A percentile compares a stretch with the other conserved stretches of the same genome.
These are phyloP conservation scores for Ogataea sp. DNA, from an alignment of 805 yeast species.

Conservation along the genomic window DNA sequence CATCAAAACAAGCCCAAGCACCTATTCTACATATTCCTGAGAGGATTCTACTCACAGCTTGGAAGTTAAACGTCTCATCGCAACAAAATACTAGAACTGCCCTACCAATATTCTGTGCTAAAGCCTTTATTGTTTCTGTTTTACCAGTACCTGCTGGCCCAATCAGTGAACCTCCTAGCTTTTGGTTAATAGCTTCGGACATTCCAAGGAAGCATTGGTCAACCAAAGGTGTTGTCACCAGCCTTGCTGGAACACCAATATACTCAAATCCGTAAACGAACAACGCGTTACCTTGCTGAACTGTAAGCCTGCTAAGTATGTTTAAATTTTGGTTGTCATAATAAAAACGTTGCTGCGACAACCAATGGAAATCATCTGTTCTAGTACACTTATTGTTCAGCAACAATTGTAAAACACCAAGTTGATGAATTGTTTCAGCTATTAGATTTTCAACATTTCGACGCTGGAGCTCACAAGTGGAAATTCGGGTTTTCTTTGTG, in stretches of 20 bases:
- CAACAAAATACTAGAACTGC: conserved; percentile 85
- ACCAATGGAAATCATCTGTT: conserved; percentile 33
- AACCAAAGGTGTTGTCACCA: conserved; percentile 72
- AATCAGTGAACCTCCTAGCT: conserved; percentile 81
- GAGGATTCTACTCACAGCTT: conserved; percentile 68
- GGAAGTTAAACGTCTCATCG: conserved; percentile 81
- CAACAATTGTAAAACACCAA: conserved; percentile 24
- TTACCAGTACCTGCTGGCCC: conserved; percentile 99
- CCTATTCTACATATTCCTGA: conserved; percentile 77
- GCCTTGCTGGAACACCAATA: conserved; percentile 61
- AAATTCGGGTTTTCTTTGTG: too few species aligned
- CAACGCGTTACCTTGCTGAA: conserved; percentile 44
- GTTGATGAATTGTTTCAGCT: conserved; percentile 59
- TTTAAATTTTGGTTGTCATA: conserved; percentile 21
- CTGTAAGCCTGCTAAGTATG: conserved; percentile 19
- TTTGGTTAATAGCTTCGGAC: conserved; percentile 66
- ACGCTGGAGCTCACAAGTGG: too few species aligned
- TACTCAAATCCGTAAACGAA: conserved; percentile 76
- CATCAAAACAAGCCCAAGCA: conserved; percentile 96
- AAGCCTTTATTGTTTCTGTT: conserved; percentile 81
- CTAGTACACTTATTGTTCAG: neutral
- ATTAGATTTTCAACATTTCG: conserved; percentile 51
- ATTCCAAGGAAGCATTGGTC: conserved; percentile 57
- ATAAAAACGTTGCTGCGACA: conserved; percentile 43
- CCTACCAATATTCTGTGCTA: conserved; percentile 72